Base-by-base conservation (phyloP, 164 flowering plant genomes). In the Tetrastigma voinierianum region DNA sequence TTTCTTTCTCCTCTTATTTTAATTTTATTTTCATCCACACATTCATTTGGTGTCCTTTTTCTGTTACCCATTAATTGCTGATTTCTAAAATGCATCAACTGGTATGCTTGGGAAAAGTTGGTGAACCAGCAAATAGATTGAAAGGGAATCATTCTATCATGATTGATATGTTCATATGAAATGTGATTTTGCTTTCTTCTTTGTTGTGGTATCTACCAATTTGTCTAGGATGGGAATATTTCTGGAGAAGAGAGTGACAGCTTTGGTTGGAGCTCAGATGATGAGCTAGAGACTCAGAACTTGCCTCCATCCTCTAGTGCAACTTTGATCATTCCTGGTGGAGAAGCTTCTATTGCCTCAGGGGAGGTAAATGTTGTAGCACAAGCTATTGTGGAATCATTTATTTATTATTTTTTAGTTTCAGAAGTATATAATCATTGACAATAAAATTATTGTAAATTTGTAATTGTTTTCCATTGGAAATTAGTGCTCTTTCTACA, bases 211-310 rank as follows among this genome's bases (percentile, higher is more conserved):
- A 9, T 66, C 3, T 64, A n/a, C 40, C 40, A 18, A 16, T 53
- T 59, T 61, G 8, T 70, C 66, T 53, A 83, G 86, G 77, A 24
- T 52, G 72, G 48, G 15, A 54, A 56, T 67, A 2, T 54, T 53
- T 73, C 76, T 53, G 73, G 67, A 21, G 85, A 67, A 8, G 78
- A 62, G 20, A 66, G 40, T n/a, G 77, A 71, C 47, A 44, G 67
- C 46, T 20, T 74, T 67, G 80, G 80, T 61, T 83, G 86, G 84
- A 44, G 74, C 62, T 67, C 82, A 13, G 83, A 74, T 12, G 87
- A 88, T 66, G 93, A 84, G 62, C 61, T 59, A 8, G 89, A 83
- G 67, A 67, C 66, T 64, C 68, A 66, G 40, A 76, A 61, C 32
- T 60, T 49, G 19, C 17, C 62, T 20, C 45, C 66, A 7, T 71